A percentile compares a stretch with the other conserved stretches of the same genome.
phyloP scores from a whole-genome alignment of 176 grass and related monocot species.

The Dactylis glomerata region DNA sequence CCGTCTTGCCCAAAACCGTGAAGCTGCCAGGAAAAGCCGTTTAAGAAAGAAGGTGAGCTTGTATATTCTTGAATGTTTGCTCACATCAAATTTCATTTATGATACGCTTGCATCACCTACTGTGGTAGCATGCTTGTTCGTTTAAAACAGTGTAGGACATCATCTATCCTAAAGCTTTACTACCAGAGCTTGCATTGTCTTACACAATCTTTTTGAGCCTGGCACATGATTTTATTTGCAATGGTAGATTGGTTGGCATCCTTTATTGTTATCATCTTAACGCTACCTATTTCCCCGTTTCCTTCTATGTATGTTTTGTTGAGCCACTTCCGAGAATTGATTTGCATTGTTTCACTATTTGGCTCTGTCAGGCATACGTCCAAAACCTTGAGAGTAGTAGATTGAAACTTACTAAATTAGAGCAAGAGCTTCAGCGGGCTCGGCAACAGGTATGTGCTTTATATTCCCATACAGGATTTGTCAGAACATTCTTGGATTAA shows the following conservation, averaged over 20 bases:
- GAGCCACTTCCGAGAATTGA: neutral
- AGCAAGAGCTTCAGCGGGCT: slow-evolving; percentile 81
- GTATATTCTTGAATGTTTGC: neutral
- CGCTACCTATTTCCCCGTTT: neutral
- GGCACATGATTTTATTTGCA: slow-evolving; percentile 1
- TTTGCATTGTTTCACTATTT: slow-evolving; percentile 22
- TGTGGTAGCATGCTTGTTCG: neutral
- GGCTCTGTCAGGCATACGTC: slow-evolving; percentile 72
- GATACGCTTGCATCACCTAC: neutral
- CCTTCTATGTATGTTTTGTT: neutral
- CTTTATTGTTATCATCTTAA: slow-evolving; percentile 8
- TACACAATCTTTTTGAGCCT: neutral
- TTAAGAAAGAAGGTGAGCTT: slow-evolving; percentile 87
- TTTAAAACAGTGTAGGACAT: neutral
- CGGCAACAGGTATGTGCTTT: slow-evolving; percentile 63
- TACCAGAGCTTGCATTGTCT: neutral
- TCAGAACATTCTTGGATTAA: slow-evolving; percentile 15
- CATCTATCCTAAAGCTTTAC: neutral
- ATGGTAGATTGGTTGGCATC: neutral
- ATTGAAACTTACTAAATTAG: slow-evolving; percentile 90
- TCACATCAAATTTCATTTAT: slow-evolving; percentile 5
- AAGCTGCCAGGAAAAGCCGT: slow-evolving; percentile 96
- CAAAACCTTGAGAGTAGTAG: slow-evolving; percentile 96
- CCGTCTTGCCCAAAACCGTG: slow-evolving; percentile 96
- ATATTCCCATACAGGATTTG: slow-evolving; percentile 6